A percentile compares a stretch with the other conserved stretches of the same genome.
Evolutionary conservation across 441 rosid genomes (phyloP).

Genomic region (Erodium trifolium): DNA sequence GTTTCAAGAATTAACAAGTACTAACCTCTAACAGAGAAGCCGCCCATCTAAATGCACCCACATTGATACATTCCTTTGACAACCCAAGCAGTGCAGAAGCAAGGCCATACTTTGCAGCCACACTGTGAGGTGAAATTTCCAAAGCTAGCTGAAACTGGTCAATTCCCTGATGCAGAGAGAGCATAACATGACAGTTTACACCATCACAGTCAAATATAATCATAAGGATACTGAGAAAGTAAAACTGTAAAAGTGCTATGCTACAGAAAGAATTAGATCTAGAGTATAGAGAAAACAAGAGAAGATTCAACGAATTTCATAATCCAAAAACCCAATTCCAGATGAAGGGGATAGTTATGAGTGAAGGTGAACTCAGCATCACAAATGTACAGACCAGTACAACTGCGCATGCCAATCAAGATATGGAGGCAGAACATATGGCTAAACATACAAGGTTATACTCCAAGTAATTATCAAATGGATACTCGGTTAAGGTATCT

Average conservation of each 20-base stretch:
- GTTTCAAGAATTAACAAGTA: slow-evolving; percentile 15
- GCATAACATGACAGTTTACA: slow-evolving; percentile 15
- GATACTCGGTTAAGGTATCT: background rate
- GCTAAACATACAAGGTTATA: background rate
- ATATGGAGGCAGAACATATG: background rate
- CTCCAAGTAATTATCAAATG: too few species aligned
- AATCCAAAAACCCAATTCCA: background rate
- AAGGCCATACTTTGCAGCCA: slow-evolving; percentile 73
- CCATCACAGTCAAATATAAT: slow-evolving; percentile 10
- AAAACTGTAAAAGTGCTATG: background rate
- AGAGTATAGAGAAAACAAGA: background rate
- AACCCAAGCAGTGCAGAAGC: slow-evolving; percentile 76
- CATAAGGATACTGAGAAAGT: background rate
- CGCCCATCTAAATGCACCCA: slow-evolving; percentile 85
- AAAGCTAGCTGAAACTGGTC: slow-evolving; percentile 75
- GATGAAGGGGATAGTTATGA: background rate
- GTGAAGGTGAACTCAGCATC: slow-evolving; percentile 1
- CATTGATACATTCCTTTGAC: slow-evolving; percentile 72
- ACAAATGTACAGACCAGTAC: background rate
- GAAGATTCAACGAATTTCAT: background rate
- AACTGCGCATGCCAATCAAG: background rate
- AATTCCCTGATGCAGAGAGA: slow-evolving; percentile 51
- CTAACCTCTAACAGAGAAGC: slow-evolving; percentile 77
- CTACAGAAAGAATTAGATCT: background rate
- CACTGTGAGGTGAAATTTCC: slow-evolving; percentile 61